Base-by-base conservation (phyloP, 371 early-diverging fungal species). In the Lichtheimia hyalospora region DNA sequence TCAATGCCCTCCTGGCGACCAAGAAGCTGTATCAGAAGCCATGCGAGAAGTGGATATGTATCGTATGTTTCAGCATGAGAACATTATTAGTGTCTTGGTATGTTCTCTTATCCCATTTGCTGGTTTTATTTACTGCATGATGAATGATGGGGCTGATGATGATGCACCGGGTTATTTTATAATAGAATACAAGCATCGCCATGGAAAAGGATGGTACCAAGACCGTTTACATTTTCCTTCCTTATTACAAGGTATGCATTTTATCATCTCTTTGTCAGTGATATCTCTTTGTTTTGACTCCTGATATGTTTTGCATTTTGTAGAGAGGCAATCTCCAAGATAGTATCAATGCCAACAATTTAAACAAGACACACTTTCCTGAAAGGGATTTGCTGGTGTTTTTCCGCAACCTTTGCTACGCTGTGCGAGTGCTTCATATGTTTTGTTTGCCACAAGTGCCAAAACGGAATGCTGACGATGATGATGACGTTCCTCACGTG, bases 1-100 rank as follows among this genome's bases (percentile, higher is more conserved):
- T 34, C 67, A 81, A 18, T 89, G 89, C 58, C 80, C 85, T 4
- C 64, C 75, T 21, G 88, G 85, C 3, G 83, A 80, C 44, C 63
- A 64, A 24, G 76, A 79, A 62, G 66, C 82, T 44, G 70, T 83
- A 27, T 66, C 79, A 54, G 82, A 84, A 57, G 89, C 88, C 2
- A 75, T 85, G 73, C 83, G 84, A 48, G 92, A 91, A 58, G 81
- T 85, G 15, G 87, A 87, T 34, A 88, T 88, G 75, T 88, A 84
- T 64, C 61, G 75, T 28, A 76, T 81, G 60, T 89, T 90, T 68
- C 73, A 72, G 41, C 87, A 86, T 58, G 72, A 74, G 15, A 88
- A 89, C 52, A 85, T 92, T 16, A 82, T 89, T 51, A 76, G 74
- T 59, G 74, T 86, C 21, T 59, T 85, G 68, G 89, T 84, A 84